Percentiles rank a stretch among this genome's conserved stretches.
phyloP scores from a whole-genome alignment of 805 yeast genomes.

The Torulaspora franciscae region DNA sequence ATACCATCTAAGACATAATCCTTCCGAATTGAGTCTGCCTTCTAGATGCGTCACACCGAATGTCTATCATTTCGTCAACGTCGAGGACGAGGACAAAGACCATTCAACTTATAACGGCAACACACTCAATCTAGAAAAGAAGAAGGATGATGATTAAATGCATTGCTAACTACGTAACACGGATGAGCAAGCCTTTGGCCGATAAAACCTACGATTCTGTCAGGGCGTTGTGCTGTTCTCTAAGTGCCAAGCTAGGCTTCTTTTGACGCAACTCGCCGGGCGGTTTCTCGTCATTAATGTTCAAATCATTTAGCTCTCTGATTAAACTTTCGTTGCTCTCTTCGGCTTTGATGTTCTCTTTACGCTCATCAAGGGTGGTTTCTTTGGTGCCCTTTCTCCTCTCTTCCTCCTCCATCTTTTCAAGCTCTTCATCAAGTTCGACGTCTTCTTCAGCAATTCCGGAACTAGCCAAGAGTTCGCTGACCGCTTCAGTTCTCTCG shows the following conservation, averaged over 20 bases:
- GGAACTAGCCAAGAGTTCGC: constrained; percentile 24
- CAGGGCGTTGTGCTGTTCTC: background rate
- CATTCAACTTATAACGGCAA: constrained; percentile 56
- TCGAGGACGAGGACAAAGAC: constrained; percentile 33
- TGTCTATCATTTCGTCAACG: constrained; percentile 28
- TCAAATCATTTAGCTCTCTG: constrained; percentile 24
- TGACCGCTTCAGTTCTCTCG: constrained; percentile 38
- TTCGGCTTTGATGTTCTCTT: constrained; percentile 1
- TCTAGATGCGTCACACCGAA: constrained; percentile 34
- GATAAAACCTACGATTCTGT: background rate
- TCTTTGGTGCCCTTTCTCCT: constrained; percentile 11
- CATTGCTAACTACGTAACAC: background rate
- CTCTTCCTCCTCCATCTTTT: constrained; percentile 31
- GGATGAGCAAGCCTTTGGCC: background rate
- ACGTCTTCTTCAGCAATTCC: constrained; percentile 31
- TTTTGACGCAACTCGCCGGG: constrained; percentile 7
- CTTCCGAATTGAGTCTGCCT: constrained; percentile 27
- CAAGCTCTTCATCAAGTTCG: constrained; percentile 41
- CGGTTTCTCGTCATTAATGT: constrained; percentile 11
- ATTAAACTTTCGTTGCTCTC: constrained; percentile 18
- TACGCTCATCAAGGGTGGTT: background rate
- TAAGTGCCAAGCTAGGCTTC: background rate
- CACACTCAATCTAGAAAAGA: constrained; percentile 43
- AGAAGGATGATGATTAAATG: constrained; percentile 37
- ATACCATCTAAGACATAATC: constrained; percentile 14